Evolutionary conservation across 2,329 filamentous ascomycete genomes (phyloP).

Genomic region (Sarocladiaceae sp.): DNA sequence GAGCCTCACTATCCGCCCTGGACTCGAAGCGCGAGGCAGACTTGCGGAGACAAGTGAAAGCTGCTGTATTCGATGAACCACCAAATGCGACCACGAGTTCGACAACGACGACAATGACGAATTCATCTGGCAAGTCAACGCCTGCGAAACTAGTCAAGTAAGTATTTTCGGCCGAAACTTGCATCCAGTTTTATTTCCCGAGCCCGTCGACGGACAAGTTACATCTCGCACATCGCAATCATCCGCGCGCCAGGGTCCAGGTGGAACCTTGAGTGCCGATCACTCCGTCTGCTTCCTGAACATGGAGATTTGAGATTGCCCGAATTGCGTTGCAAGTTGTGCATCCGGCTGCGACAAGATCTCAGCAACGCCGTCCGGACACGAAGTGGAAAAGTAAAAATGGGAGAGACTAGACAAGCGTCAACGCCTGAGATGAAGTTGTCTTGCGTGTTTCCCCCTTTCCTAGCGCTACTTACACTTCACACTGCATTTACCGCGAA

Average conservation of each 20-base stretch:
- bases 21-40: constrained; percentile 4
- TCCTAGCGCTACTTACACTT: not conserved
- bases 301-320: not conserved
- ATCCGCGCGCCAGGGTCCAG: constrained; percentile 5
- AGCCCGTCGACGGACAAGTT: not conserved
- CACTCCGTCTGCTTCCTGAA: not conserved
- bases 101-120: not conserved
- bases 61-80: not conserved
- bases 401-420: constrained; percentile 2
- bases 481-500: not conserved
- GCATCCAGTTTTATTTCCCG: not conserved
- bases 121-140: not conserved
- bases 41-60: not conserved
- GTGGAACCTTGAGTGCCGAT: constrained; percentile 1
- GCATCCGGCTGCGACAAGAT: not conserved
- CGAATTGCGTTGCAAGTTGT: not conserved
- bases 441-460: not conserved
- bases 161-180: not conserved
- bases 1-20: constrained; percentile 5
- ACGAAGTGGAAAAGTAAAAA: not conserved
- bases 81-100: not conserved
- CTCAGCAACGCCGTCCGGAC: not conserved
- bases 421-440: not conserved
- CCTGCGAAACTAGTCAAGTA: constrained; percentile 8
- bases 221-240: constrained; percentile 7